phyloP scores from a whole-genome alignment of 441 rosid species.

The Pelargonium myrrhifolium region DNA sequence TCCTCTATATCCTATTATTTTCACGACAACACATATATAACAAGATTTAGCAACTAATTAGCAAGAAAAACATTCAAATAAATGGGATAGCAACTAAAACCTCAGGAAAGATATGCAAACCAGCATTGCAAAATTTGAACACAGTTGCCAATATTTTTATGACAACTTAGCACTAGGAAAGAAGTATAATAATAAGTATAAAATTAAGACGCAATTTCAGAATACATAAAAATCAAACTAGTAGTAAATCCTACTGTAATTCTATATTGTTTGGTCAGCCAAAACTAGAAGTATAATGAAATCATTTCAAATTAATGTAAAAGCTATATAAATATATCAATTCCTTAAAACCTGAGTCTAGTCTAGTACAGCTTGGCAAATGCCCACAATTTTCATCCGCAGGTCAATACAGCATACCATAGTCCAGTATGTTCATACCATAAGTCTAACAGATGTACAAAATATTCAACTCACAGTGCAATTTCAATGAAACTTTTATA shows the following conservation, averaged over 20 bases:
- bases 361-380: too few species aligned
- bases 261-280: not conserved
- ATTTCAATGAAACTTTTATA: too few species aligned
- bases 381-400: too few species aligned
- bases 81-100: not conserved
- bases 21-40: constrained; percentile 6
- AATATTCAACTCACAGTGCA: too few species aligned
- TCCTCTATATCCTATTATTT: constrained; percentile 48
- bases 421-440: too few species aligned
- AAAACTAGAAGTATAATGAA: not conserved
- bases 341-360: not conserved
- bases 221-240: not conserved
- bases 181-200: not conserved
- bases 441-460: too few species aligned
- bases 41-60: constrained; percentile 9
- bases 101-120: not conserved
- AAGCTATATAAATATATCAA: not conserved
- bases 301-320: not conserved
- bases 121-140: not conserved
- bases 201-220: not conserved
- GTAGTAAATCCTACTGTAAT: not conserved
- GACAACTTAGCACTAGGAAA: not conserved
- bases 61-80: not conserved
- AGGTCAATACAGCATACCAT: too few species aligned
- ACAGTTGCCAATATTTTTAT: not conserved